These are phyloP conservation scores for Cordyceps javanica DNA, from an alignment of 2,329 filamentous ascomycete species.

Conservation along the genomic window DNA sequence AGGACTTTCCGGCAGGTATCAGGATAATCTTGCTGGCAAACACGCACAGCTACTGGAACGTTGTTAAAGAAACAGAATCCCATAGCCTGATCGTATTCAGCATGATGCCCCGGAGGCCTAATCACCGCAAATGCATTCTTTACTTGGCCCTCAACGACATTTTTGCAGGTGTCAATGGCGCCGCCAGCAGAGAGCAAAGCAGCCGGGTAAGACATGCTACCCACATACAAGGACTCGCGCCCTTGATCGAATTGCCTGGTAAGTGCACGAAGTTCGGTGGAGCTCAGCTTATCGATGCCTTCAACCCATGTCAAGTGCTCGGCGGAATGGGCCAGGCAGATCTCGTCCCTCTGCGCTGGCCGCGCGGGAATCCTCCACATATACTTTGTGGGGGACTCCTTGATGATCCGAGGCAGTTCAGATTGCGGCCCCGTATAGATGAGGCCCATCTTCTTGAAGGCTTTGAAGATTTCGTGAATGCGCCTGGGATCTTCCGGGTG, in stretches of 20 bases:
- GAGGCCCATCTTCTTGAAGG: conserved; percentile 74
- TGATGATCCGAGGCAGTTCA: conserved; percentile 46
- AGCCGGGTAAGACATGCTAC: conserved; percentile 72
- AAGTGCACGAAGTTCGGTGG: conserved; percentile 61
- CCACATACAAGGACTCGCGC: conserved; percentile 76
- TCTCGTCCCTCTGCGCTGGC: conserved; percentile 71
- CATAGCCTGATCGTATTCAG: conserved; percentile 78
- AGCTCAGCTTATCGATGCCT: conserved; percentile 44
- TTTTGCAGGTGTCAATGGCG: conserved; percentile 90
- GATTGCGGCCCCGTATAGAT: conserved; percentile 57
- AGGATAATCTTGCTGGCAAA: conserved; percentile 77
- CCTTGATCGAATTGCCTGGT: conserved; percentile 56
- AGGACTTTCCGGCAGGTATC: conserved; percentile 80
- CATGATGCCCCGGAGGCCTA: conserved; percentile 90
- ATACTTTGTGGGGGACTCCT: conserved; percentile 50
- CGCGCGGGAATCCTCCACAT: conserved; percentile 76
- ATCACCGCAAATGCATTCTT: conserved; percentile 97
- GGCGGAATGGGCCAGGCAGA: conserved; percentile 71
- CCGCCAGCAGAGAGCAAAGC: conserved; percentile 82
- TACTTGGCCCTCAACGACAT: conserved; percentile 74
- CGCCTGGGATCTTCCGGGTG: conserved; percentile 92
- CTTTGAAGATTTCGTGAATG: conserved; percentile 89
- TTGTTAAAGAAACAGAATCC: conserved; percentile 99
- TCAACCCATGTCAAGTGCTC: conserved; percentile 76
- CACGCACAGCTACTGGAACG: conserved; percentile 83